Evolutionary conservation across 2,329 filamentous ascomycete genomes (phyloP), one percentile per base, ranked within the genome.

Genomic region (Bipolaris victoriae): DNA sequence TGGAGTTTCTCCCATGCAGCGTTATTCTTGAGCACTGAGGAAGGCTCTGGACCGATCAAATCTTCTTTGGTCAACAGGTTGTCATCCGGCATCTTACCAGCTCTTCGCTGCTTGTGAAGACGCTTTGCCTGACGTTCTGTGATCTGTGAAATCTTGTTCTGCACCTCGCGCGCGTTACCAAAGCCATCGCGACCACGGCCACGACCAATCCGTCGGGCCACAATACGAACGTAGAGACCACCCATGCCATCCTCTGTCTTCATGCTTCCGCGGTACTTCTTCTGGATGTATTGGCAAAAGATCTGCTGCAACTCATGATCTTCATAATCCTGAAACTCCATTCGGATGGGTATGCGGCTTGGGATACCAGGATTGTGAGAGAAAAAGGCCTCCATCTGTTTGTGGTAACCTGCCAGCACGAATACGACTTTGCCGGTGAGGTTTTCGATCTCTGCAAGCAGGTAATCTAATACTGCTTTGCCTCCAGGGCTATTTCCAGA

Each of bases 371-470:
- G 86, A 43, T 93, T 93, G 58, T 92, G 89, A 0, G 84, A 80
- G 45, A 91, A 92, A 70, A 93, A 91, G 0, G 81, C 81, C 64
- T 93, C 89, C 90, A 94, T 93, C 60, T 90, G 81, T 63, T 86
- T 87, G 47, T 81, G 81, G 72, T 93, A 93, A 0, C 91, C 90
- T 0, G 90, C 90, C 2, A 94, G 78, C 0, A 93, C 80, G 51
- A 93, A 90, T 0, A 88, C 85, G 0, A 93, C 73, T 63, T 89
- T 89, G 0, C 89, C 90, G 0, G 81, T 83, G 1, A 86, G 79
- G 49, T 91, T 90, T 64, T 93, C 90, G 0, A 92, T 84, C 64
- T 92, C 89, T 0, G 88, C 82, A 0, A 94, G 82, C 0, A 94
- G 78, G 58, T 83, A 90, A 60, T 94, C 89, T 0, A 94, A 77